phyloP scores from a whole-genome alignment of 257 asterid species.

The Ilex aquifolium region DNA sequence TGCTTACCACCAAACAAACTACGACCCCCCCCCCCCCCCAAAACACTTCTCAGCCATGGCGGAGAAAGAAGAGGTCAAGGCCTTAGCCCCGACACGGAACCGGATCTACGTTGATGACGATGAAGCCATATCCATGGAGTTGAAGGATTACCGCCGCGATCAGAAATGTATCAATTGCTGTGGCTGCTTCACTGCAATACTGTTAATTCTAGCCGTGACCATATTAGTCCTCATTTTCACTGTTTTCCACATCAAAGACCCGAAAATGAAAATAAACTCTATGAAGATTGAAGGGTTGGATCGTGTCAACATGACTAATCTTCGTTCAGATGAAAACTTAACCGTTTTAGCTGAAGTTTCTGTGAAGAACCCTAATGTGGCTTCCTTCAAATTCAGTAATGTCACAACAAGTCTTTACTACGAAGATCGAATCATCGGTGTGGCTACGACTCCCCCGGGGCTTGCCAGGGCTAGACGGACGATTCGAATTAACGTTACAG shows the following conservation, averaged over 20 bases:
- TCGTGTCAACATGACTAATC: conserved; percentile 5
- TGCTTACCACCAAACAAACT: not conserved
- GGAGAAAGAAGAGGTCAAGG: conserved; percentile 28
- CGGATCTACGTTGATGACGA: conserved; percentile 13
- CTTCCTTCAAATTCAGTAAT: conserved; percentile 29
- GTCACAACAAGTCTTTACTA: conserved; percentile 25
- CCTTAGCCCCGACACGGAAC: conserved; percentile 29
- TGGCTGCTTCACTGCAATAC: conserved; percentile 37
- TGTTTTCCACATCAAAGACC: conserved; percentile 30
- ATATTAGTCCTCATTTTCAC: conserved; percentile 36
- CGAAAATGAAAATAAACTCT: conserved; percentile 26
- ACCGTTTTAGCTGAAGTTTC: conserved; percentile 27
- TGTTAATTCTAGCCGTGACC: conserved; percentile 18
- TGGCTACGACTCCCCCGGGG: conserved; percentile 22
- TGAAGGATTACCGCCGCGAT: conserved; percentile 6
- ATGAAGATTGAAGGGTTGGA: conserved; percentile 23
- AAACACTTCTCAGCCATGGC: conserved; percentile 20
- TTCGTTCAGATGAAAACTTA: conserved; percentile 23
- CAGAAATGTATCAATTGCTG: conserved; percentile 32
- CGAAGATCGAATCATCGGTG: conserved; percentile 29
- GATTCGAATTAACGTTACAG: conserved; percentile 9
- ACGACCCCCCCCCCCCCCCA: conserved; percentile 15
- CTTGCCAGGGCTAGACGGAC: conserved; percentile 30
- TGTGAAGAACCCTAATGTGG: conserved; percentile 38
- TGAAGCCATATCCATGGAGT: conserved; percentile 14